Evolutionary conservation across 225 moss, liverwort and hornwort genomes (phyloP).

Genomic region (Sphagnum contortum): DNA sequence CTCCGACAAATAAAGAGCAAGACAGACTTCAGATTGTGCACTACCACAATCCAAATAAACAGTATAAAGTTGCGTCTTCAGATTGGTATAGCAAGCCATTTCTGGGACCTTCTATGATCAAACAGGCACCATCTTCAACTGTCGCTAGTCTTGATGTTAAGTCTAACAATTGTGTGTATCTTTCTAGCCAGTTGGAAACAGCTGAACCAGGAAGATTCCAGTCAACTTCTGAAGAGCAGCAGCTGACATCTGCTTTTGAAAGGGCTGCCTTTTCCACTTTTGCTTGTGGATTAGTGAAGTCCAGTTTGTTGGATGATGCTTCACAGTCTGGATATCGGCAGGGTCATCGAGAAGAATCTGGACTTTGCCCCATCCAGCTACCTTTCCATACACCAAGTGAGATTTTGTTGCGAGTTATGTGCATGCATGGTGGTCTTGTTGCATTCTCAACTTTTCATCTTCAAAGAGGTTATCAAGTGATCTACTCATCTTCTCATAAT

Average conservation of each 20-base stretch:
- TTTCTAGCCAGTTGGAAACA: background rate
- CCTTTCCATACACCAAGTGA: constrained; percentile 35
- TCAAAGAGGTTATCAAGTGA: background rate
- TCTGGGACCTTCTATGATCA: constrained; percentile 27
- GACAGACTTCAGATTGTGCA: constrained; percentile 18
- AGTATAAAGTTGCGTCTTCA: constrained; percentile 3
- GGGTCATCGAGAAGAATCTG: constrained; percentile 21
- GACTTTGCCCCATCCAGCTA: constrained; percentile 64
- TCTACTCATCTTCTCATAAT: background rate
- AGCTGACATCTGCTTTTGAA: constrained; percentile 11
- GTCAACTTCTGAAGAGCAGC: constrained; percentile 4
- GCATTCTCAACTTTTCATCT: background rate
- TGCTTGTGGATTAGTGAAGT: constrained; percentile 27
- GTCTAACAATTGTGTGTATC: too few species aligned
- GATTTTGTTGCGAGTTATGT: background rate
- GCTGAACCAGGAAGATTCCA: constrained; percentile 7
- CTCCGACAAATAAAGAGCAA: constrained; percentile 4
- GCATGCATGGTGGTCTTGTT: background rate
- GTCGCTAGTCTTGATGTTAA: constrained; percentile 2
- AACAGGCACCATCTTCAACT: constrained; percentile 7
- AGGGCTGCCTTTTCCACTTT: constrained; percentile 23
- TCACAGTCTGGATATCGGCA: constrained; percentile 11
- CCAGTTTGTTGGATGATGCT: constrained; percentile 7
- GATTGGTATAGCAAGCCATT: constrained; percentile 19
- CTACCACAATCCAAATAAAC: constrained; percentile 27